Evolutionary conservation across 768 basidiomycete species (phyloP), one percentile per base, ranked within the genome.

Genomic region (Mycena galopus): DNA sequence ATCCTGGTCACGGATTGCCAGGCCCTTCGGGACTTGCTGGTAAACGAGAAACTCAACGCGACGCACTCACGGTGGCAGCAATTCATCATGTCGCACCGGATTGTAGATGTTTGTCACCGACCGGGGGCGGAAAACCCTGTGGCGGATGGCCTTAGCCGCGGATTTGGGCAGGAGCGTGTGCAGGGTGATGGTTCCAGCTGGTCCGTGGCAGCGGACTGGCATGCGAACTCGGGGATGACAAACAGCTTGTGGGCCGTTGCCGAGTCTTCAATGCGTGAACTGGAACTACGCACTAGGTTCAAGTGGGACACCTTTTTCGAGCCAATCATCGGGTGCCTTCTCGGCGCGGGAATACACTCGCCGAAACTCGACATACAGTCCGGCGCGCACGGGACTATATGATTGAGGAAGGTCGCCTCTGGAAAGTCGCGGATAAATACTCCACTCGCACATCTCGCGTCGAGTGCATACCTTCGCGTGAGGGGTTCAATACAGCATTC

Each of bases 61-160:
- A 68, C 62, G 0, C 80, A 82, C 50, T 72, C 77, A 0, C 32
- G 76, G 12, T 82, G 79, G 81, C n/a, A 66, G 14, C 78, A 83
- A 16, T 65, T 76, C 12, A 74, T 83, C 12, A 23, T 81, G 1
- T 59, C 62, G 0, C 50, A 76, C 30, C 50, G 75, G 27, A 77
- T 82, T 33, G 56, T 66, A 0, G 75, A 75, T 17, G 69, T 42
- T 17, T 17, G 66, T 3, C 78, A 80, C 59, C 27, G 67, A 2
- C 76, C 79, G 0, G 78, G 79, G 16, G 39, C 47, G 32, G 65
- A 35, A 8, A 81, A 79, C 35, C 29, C 44, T 8, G 75, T 74
- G 0, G 75, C 76, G 4, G 79, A 81, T 44, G 73, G 69, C 1
- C 35, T 78, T 17, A 80, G 79, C 37, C 50, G 77, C 27, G 47